Evolutionary conservation across 2,329 filamentous ascomycete species (phyloP).

Genomic region (Chaetomium globosum): DNA sequence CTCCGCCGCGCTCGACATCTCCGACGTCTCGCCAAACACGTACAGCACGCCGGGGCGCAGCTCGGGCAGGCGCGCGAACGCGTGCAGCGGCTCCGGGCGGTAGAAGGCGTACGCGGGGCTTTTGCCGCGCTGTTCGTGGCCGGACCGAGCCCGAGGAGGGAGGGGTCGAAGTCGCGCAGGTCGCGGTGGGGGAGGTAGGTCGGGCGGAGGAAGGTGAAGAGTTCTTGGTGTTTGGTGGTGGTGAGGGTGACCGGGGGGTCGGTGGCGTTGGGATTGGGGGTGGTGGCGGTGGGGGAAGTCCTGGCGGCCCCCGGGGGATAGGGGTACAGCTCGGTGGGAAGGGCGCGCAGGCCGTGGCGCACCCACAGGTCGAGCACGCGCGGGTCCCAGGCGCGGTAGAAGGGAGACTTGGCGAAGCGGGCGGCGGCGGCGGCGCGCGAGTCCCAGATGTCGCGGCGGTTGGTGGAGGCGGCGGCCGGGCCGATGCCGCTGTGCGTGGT

Average conservation of each 20-base stretch:
- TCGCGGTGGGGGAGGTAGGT: constrained; percentile 45
- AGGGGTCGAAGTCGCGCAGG: constrained; percentile 46
- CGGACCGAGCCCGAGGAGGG: constrained; percentile 41
- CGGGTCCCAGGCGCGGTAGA: constrained; percentile 81
- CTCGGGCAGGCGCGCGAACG: constrained; percentile 59
- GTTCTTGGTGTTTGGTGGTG: constrained; percentile 87
- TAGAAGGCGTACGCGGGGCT: constrained; percentile 61
- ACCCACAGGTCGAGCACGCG: constrained; percentile 77
- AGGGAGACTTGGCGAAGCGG: constrained; percentile 68
- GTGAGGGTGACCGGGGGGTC: constrained; percentile 57
- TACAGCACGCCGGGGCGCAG: constrained; percentile 69
- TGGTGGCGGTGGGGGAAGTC: constrained; percentile 47
- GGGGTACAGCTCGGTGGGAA: constrained; percentile 65
- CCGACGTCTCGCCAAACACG: constrained; percentile 65
- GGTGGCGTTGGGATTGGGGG: background rate
- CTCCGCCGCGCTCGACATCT: constrained; percentile 55
- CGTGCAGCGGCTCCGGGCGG: constrained; percentile 62
- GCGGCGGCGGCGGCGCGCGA: constrained; percentile 68
- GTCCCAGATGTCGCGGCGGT: constrained; percentile 80
- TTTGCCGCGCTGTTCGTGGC: constrained; percentile 42
- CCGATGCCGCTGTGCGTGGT: constrained; percentile 42
- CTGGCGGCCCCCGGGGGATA: constrained; percentile 44
- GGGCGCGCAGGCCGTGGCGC: constrained; percentile 71
- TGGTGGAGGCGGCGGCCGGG: constrained; percentile 63
- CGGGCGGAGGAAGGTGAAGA: constrained; percentile 73